Evolutionary conservation across 2,329 filamentous ascomycete genomes (phyloP).

Genomic region (Scedosporium aurantiacum): DNA sequence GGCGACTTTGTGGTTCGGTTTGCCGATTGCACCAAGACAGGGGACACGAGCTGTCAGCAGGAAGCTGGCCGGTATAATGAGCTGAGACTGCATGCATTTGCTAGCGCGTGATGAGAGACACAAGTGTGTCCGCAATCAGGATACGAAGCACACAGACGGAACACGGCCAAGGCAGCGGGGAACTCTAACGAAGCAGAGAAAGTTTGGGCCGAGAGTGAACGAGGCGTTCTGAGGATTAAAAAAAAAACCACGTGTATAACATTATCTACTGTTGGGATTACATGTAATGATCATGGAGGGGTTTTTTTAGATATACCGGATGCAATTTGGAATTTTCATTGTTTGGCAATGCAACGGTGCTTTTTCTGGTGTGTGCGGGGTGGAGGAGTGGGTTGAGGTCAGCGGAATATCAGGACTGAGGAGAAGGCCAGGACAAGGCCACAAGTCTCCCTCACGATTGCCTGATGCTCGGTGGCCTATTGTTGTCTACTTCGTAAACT

Average conservation of each 20-base stretch:
- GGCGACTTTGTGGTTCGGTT: slow-evolving; percentile 81
- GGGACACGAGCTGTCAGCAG: slow-evolving; percentile 47
- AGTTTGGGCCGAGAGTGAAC: neutral
- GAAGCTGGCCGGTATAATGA: slow-evolving; percentile 1
- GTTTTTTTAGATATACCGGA: neutral
- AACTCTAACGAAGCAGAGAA: neutral
- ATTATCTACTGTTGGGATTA: neutral
- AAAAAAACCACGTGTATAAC: neutral
- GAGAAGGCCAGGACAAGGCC: too few species aligned
- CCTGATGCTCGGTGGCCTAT: too few species aligned
- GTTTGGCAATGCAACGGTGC: neutral
- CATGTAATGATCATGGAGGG: neutral
- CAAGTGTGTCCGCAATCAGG: neutral
- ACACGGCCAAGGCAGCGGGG: neutral
- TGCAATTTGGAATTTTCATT: neutral
- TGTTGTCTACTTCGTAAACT: too few species aligned
- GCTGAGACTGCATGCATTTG: slow-evolving; percentile 2
- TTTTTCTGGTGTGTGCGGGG: too few species aligned
- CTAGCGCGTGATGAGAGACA: neutral
- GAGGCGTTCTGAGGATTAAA: neutral
- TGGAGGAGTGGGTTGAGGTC: too few species aligned
- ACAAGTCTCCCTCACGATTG: too few species aligned
- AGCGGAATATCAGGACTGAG: too few species aligned
- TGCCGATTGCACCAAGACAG: slow-evolving; percentile 53
- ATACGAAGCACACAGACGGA: neutral